Percentiles rank a stretch among this genome's conserved stretches.
phyloP scores from a whole-genome alignment of 2,329 filamentous ascomycete genomes.

The Moelleriella libera region DNA sequence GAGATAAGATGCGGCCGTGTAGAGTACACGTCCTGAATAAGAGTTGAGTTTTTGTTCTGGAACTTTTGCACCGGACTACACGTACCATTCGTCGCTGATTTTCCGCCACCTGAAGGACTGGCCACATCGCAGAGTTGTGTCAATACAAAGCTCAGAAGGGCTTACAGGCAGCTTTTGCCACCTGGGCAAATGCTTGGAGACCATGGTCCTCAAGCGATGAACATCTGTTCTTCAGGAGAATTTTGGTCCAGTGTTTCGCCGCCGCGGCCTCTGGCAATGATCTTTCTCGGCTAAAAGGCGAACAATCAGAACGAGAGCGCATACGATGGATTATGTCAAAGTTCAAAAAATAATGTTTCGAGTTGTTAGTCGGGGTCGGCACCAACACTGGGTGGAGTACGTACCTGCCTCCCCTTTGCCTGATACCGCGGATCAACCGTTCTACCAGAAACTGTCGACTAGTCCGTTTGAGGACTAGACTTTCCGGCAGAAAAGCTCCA shows the following conservation, averaged over 20 bases:
- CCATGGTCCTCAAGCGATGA: conserved; percentile 12
- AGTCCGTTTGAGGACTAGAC: conserved; percentile 13
- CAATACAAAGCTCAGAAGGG: conserved; percentile 78
- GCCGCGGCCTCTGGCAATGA: too few species aligned
- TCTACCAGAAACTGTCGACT: conserved; percentile 3
- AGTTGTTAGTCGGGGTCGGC: neutral
- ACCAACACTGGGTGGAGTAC: too few species aligned
- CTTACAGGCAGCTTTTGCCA: conserved; percentile 81
- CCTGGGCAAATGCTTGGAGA: conserved; percentile 42
- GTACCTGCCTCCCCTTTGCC: too few species aligned
- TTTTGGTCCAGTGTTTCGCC: neutral
- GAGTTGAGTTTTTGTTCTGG: neutral
- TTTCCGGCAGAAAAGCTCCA: conserved; percentile 28
- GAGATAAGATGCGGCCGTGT: conserved; percentile 67
- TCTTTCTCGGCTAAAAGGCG: too few species aligned
- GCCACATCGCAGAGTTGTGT: conserved; percentile 85
- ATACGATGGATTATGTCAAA: too few species aligned
- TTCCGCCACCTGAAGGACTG: conserved; percentile 96
- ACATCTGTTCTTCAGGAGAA: neutral
- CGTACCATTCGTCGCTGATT: conserved; percentile 68
- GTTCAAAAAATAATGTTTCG: neutral
- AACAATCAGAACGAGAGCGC: too few species aligned
- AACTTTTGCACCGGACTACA: conserved; percentile 1
- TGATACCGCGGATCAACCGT: neutral
- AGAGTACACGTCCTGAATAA: conserved; percentile 59